Conservation (phyloP, 1,284 basidiomycete species). For the Phellinidium pouzarii region DNA sequence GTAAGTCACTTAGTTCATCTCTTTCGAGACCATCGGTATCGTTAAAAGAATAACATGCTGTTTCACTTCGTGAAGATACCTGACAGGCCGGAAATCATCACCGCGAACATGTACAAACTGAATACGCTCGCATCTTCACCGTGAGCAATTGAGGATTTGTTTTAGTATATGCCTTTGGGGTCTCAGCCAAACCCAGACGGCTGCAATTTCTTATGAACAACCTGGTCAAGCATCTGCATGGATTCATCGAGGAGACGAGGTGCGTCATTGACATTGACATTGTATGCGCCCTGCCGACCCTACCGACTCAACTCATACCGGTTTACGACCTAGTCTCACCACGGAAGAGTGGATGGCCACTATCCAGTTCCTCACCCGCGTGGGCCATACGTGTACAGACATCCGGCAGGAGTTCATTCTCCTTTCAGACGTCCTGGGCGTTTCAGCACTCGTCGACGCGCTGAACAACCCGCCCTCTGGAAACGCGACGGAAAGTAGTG, state of each 20-base stretch:
- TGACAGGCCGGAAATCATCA: conserved; percentile 48
- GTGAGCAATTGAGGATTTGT: conserved; percentile 26
- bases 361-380: conserved; percentile 69
- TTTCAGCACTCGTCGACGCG: conserved; percentile 72
- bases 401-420: conserved; percentile 82
- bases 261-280: conserved; percentile 22
- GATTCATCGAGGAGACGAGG: conserved; percentile 66
- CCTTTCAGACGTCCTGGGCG: conserved; percentile 72
- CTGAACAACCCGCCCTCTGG: conserved; percentile 68
- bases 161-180: background rate
- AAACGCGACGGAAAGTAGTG: conserved; percentile 66
- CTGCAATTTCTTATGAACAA: conserved; percentile 41
- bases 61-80: conserved; percentile 33
- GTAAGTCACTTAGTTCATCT: conserved; percentile 21
- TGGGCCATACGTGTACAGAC: conserved; percentile 66
- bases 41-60: no score
- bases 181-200: conserved; percentile 30
- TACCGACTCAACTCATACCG: no score
- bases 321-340: conserved; percentile 63
- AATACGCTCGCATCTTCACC: conserved; percentile 37
- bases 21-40: background rate
- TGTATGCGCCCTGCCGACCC: no score
- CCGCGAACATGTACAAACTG: conserved; percentile 46
- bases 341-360: conserved; percentile 82
- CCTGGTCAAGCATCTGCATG: conserved; percentile 59